Conservation (phyloP, 2,329 filamentous ascomycete genomes). For the Xylariaceae sp. region DNA sequence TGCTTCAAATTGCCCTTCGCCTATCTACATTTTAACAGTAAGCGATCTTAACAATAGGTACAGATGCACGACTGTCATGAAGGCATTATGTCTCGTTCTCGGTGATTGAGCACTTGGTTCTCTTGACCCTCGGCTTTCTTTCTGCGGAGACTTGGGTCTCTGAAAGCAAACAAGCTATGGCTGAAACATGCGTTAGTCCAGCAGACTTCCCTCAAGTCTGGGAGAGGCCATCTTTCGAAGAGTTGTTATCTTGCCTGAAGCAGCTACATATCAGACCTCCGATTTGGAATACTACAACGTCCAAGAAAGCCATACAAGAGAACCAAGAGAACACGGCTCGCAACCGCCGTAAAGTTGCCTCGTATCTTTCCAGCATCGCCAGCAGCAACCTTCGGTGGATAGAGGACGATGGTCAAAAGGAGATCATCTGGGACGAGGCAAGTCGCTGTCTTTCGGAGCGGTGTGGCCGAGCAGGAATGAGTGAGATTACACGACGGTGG, state of each 20-base stretch:
- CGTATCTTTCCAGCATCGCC: slow-evolving; percentile 74
- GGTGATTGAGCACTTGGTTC: slow-evolving; percentile 2
- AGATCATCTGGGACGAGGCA: slow-evolving; percentile 78
- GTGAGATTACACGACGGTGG: slow-evolving; percentile 62
- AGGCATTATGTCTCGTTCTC: slow-evolving; percentile 5
- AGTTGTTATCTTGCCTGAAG: slow-evolving; percentile 70
- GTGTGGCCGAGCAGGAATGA: slow-evolving; percentile 76
- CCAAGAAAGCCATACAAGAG: slow-evolving; percentile 50
- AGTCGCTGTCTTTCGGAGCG: slow-evolving; percentile 83
- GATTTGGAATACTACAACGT: slow-evolving; percentile 65
- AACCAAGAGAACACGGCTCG: slow-evolving; percentile 52
- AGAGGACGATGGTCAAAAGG: slow-evolving; percentile 67
- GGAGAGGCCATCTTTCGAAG: slow-evolving; percentile 71
- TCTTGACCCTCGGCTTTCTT: neutral
- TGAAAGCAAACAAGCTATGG: slow-evolving; percentile 16
- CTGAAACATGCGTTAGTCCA: slow-evolving; percentile 45
- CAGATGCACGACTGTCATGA: neutral
- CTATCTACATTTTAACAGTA: too few species aligned
- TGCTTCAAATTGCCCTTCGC: too few species aligned
- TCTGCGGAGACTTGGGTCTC: neutral
- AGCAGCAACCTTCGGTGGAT: slow-evolving; percentile 74
- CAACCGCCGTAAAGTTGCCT: slow-evolving; percentile 60
- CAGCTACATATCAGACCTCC: slow-evolving; percentile 71
- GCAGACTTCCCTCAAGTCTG: slow-evolving; percentile 83
- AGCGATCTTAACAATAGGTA: neutral